Conservation (phyloP, 108 stramenopile species). For the Skeletonema tropicum region DNA sequence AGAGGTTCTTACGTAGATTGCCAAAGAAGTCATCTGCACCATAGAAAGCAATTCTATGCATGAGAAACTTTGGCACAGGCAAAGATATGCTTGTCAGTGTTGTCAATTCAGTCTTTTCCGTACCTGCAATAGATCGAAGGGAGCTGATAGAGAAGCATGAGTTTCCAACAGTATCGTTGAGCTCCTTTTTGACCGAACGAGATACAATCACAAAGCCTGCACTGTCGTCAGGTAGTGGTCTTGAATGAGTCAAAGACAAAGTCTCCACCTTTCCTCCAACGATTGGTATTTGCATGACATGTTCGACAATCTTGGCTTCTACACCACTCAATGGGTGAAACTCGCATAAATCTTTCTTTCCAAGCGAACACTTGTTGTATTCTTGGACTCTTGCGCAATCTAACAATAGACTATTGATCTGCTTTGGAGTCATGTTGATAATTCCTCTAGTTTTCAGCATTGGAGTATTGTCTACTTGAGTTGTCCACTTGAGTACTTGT, state of each 20-base stretch:
- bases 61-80: conserved; percentile 31
- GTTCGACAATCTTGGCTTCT: conserved; percentile 37
- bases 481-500: conserved; percentile 43
- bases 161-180: conserved; percentile 4
- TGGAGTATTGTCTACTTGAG: conserved; percentile 3
- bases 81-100: conserved; percentile 26
- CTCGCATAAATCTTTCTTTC: conserved; percentile 22
- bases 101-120: conserved; percentile 22
- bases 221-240: neutral
- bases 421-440: conserved; percentile 33
- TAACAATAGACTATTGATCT: conserved; percentile 33
- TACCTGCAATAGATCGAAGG: conserved; percentile 15
- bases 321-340: conserved; percentile 14
- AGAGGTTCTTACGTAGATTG: conserved; percentile 6
- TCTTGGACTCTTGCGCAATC: conserved; percentile 31
- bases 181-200: conserved; percentile 30
- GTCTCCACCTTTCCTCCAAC: conserved; percentile 30
- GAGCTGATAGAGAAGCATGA: conserved; percentile 38
- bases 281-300: conserved; percentile 32
- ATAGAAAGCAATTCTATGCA: conserved; percentile 28
- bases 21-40: conserved; percentile 14
- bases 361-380: conserved; percentile 41
- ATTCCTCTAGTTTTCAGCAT: conserved; percentile 43
- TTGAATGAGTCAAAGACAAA: conserved; percentile 32
- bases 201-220: conserved; percentile 36